Conservation (phyloP, 1,139 yeast species). For the Ogataea hybrid region DNA sequence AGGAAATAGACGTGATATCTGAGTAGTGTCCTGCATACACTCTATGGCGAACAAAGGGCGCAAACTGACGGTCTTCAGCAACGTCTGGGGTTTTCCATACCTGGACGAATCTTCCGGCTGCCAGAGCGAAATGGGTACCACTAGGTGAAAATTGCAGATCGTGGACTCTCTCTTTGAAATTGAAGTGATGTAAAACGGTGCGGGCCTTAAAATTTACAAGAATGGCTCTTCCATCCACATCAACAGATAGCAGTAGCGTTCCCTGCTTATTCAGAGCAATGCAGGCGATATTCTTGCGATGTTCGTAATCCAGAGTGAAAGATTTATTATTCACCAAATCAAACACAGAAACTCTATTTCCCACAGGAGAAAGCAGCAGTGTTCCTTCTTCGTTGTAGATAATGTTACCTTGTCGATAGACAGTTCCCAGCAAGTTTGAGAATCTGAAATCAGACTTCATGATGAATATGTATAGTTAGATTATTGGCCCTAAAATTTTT, state of each 20-base stretch:
- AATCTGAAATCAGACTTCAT: slow-evolving; percentile 64
- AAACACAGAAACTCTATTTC: slow-evolving; percentile 87
- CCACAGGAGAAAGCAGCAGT: slow-evolving; percentile 84
- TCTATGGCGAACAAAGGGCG: slow-evolving; percentile 90
- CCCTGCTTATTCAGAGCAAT: slow-evolving; percentile 83
- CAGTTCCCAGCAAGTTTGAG: slow-evolving; percentile 90
- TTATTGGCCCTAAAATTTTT: slow-evolving; percentile 6
- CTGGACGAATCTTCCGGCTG: slow-evolving; percentile 78
- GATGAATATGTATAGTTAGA: not conserved
- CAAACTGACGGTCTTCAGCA: slow-evolving; percentile 77
- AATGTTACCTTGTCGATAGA: slow-evolving; percentile 86
- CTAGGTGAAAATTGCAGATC: slow-evolving; percentile 86
- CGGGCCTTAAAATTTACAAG: slow-evolving; percentile 81
- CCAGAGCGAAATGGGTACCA: slow-evolving; percentile 84
- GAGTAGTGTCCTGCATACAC: slow-evolving; percentile 92
- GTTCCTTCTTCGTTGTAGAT: slow-evolving; percentile 89
- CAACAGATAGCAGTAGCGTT: slow-evolving; percentile 80
- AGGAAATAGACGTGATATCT: slow-evolving; percentile 72
- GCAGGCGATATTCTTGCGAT: slow-evolving; percentile 76
- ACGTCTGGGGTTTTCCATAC: slow-evolving; percentile 91
- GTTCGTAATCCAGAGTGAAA: slow-evolving; percentile 90
- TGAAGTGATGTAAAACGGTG: slow-evolving; percentile 92
- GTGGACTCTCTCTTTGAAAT: slow-evolving; percentile 74
- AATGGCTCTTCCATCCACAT: slow-evolving; percentile 90
- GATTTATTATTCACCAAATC: slow-evolving; percentile 83